Conservation (phyloP, 495 filamentous ascomycete species). For the Pyrenopolyporus hunteri region DNA sequence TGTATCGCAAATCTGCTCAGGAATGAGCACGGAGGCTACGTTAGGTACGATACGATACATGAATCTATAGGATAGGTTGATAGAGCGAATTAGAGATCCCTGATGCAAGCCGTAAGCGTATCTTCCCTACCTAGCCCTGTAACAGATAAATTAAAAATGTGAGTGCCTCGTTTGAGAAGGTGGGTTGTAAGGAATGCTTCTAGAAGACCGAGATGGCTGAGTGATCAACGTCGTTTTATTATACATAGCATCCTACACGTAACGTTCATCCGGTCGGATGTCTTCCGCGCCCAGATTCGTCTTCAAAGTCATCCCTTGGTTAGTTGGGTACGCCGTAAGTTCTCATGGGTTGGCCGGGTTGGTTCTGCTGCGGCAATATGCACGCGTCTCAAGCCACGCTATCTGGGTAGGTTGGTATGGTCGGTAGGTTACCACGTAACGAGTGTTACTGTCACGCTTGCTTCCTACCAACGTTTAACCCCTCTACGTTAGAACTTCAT, state of each 20-base stretch:
- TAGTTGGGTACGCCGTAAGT: background rate
- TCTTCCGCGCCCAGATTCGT: constrained; percentile 27
- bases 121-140: constrained; percentile 24
- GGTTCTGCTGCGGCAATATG: too few relatives aligned
- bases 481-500: too few relatives aligned
- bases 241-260: constrained; percentile 19
- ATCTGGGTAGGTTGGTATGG: too few relatives aligned
- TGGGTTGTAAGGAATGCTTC: constrained; percentile 26
- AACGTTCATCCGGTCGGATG: constrained; percentile 31
- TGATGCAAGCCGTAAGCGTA: constrained; percentile 28
- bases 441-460: too few relatives aligned
- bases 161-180: constrained; percentile 15
- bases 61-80: constrained; percentile 5
- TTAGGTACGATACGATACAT: background rate
- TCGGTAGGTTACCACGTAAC: too few relatives aligned
- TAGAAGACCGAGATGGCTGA: constrained; percentile 28
- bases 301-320: constrained; percentile 3
- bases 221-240: constrained; percentile 31
- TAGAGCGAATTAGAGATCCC: constrained; percentile 20
- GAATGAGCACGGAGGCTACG: background rate
- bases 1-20: too few relatives aligned
- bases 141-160: constrained; percentile 33
- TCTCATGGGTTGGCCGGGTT: constrained; percentile 1
- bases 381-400: too few relatives aligned
- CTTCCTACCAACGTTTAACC: too few relatives aligned